phyloP scores from a whole-genome alignment of 1,284 basidiomycete genomes.

The Gymnopus androsaceus region DNA sequence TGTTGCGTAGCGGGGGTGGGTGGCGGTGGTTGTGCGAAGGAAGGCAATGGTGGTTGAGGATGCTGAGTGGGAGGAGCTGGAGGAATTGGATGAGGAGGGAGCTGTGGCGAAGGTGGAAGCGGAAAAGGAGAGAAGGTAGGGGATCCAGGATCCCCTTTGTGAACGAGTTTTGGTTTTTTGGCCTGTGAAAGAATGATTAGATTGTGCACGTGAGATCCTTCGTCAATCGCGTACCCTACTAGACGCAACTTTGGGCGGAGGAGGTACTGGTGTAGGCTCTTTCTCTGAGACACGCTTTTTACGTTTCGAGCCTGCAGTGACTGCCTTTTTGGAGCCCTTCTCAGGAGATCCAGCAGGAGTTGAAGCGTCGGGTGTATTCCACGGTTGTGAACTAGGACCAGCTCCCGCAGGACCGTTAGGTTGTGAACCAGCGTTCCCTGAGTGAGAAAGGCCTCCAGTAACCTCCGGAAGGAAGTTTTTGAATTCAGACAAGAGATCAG shows the following conservation, averaged over 20 bases:
- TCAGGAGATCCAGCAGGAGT: slow-evolving; percentile 41
- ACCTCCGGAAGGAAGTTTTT: slow-evolving; percentile 92
- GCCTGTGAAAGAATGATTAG: slow-evolving; percentile 33
- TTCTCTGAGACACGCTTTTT: slow-evolving; percentile 65
- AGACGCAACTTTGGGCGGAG: slow-evolving; percentile 44
- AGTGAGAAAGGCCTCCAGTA: slow-evolving; percentile 32
- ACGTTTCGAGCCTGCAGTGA: slow-evolving; percentile 39
- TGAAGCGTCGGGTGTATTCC: slow-evolving; percentile 39
- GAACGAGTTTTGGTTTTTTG: slow-evolving; percentile 62
- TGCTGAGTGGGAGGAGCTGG: slow-evolving; percentile 26
- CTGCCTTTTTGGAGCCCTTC: slow-evolving; percentile 47
- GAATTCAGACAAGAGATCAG: slow-evolving; percentile 93
- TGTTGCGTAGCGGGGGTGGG: slow-evolving; percentile 56
- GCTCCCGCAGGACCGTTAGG: slow-evolving; percentile 25
- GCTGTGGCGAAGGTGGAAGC: slow-evolving; percentile 36
- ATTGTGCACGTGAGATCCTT: not conserved
- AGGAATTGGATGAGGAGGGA: slow-evolving; percentile 33
- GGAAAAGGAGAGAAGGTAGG: slow-evolving; percentile 47
- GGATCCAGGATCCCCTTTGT: slow-evolving; percentile 58
- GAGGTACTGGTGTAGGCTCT: slow-evolving; percentile 55
- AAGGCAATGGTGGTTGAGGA: slow-evolving; percentile 20
- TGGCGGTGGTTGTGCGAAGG: slow-evolving; percentile 25
- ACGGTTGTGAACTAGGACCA: slow-evolving; percentile 34
- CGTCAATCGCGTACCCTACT: slow-evolving; percentile 39
- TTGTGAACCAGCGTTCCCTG: slow-evolving; percentile 23